These are phyloP conservation scores for Amanita muscaria DNA, from an alignment of 768 basidiomycete genomes.

Conservation along the genomic window DNA sequence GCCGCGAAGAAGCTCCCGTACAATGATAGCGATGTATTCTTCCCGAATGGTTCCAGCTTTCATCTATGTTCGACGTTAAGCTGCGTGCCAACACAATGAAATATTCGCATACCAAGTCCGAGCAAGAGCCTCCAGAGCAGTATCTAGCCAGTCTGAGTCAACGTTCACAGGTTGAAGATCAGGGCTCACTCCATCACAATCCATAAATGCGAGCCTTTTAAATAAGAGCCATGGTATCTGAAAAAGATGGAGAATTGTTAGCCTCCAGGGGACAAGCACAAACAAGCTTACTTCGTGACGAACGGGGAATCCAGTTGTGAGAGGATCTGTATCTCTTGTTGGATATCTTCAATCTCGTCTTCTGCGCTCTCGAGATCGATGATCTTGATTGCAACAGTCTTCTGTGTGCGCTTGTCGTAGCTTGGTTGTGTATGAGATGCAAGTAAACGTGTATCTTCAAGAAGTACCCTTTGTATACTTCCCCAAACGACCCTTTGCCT, in stretches of 20 bases:
- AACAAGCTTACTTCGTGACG: constrained; percentile 77
- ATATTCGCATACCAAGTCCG: constrained; percentile 64
- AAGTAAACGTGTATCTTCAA: constrained; percentile 10
- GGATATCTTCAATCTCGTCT: constrained; percentile 99
- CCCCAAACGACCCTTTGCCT: constrained; percentile 99
- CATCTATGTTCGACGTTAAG: constrained; percentile 51
- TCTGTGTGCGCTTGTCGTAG: constrained; percentile 91
- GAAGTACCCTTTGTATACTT: constrained; percentile 92
- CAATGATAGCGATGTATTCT: constrained; percentile 97
- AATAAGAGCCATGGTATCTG: constrained; percentile 91
- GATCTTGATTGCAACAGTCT: constrained; percentile 98
- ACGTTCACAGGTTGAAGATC: background rate
- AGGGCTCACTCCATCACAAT: constrained; percentile 90
- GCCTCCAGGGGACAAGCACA: background rate
- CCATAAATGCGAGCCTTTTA: constrained; percentile 96
- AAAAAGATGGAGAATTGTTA: constrained; percentile 11
- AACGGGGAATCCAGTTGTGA: constrained; percentile 93
- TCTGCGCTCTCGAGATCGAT: constrained; percentile 99
- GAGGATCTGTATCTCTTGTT: constrained; percentile 97
- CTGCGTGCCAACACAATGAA: constrained; percentile 8
- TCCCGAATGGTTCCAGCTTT: constrained; percentile 97
- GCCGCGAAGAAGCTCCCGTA: constrained; percentile 84
- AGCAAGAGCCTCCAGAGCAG: constrained; percentile 96
- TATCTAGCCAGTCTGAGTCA: constrained; percentile 44
- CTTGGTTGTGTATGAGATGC: constrained; percentile 31